Evolutionary conservation across 2,329 filamentous ascomycete species (phyloP).

Genomic region (Xenoacremonium recifei): DNA sequence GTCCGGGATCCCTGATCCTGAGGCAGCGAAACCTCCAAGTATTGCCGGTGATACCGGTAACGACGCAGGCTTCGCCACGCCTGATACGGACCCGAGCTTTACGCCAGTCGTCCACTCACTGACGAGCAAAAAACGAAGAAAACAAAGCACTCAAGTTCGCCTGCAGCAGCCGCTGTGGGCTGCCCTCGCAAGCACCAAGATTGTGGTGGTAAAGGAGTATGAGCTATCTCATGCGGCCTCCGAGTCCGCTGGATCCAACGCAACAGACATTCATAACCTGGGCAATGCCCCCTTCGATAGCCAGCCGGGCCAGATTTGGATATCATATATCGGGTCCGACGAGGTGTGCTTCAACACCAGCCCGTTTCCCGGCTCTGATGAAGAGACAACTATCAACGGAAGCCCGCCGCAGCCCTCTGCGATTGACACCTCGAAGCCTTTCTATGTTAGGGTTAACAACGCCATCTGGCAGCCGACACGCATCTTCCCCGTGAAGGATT

Average conservation of each 20-base stretch:
- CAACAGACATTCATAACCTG: slow-evolving; percentile 74
- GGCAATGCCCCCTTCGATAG: slow-evolving; percentile 72
- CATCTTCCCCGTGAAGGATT: slow-evolving; percentile 53
- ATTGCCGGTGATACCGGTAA: slow-evolving; percentile 29
- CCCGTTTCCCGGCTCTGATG: slow-evolving; percentile 52
- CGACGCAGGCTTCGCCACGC: slow-evolving; percentile 45
- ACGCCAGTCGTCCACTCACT: slow-evolving; percentile 28
- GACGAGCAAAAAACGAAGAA: slow-evolving; percentile 78
- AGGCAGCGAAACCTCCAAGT: slow-evolving; percentile 54
- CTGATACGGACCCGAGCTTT: slow-evolving; percentile 47
- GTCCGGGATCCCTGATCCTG: slow-evolving; percentile 56
- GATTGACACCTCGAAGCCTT: slow-evolving; percentile 70
- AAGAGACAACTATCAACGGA: slow-evolving; percentile 28
- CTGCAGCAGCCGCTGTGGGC: slow-evolving; percentile 93
- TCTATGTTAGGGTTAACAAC: slow-evolving; percentile 76
- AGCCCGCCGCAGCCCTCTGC: slow-evolving; percentile 41
- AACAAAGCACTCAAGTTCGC: slow-evolving; percentile 87
- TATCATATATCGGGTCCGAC: slow-evolving; percentile 75
- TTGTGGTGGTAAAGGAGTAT: slow-evolving; percentile 90
- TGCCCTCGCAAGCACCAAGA: slow-evolving; percentile 91
- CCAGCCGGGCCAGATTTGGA: slow-evolving; percentile 74
- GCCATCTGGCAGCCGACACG: slow-evolving; percentile 77
- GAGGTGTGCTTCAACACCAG: slow-evolving; percentile 76
- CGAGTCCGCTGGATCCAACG: slow-evolving; percentile 71
- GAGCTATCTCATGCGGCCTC: slow-evolving; percentile 76